Percentiles rank a stretch among this genome's conserved stretches.
Evolutionary conservation across 2,329 filamentous ascomycete genomes (phyloP).

Genomic region (Ascomycota sp.): DNA sequence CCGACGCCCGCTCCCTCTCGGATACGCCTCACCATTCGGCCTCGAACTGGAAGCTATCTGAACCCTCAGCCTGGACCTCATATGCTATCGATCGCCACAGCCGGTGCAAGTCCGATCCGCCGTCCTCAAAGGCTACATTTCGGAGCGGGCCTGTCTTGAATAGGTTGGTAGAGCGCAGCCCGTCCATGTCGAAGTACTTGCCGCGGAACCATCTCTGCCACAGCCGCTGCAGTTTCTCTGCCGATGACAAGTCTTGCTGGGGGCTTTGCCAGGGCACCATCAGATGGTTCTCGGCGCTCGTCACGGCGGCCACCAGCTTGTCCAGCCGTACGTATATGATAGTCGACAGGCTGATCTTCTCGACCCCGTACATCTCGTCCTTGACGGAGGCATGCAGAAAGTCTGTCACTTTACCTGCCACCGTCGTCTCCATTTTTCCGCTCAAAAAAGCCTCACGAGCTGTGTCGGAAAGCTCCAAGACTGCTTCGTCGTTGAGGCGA

Average conservation of each 20-base stretch:
- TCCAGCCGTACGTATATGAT: conserved; percentile 19
- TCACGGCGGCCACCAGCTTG: conserved; percentile 22
- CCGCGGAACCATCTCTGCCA: conserved; percentile 24
- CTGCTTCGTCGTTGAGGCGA: too few relatives aligned
- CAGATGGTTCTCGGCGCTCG: conserved; percentile 11
- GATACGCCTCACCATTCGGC: conserved; percentile 24
- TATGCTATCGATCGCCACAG: conserved; percentile 17
- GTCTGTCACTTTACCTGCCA: conserved; percentile 14
- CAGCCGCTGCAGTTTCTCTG: conserved; percentile 17
- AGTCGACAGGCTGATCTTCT: conserved; percentile 16
- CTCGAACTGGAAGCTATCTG: conserved; percentile 21
- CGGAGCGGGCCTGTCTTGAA: conserved; percentile 17
- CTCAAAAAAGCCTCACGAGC: too few relatives aligned
- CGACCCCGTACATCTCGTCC: conserved; percentile 15
- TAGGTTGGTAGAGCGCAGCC: conserved; percentile 17
- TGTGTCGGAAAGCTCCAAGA: too few relatives aligned
- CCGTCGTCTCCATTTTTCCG: conserved; percentile 5
- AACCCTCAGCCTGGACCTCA: conserved; percentile 17
- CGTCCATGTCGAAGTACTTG: conserved; percentile 24
- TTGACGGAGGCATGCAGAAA: conserved; percentile 18
- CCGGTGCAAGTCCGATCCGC: conserved; percentile 9
- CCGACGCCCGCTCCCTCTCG: too few relatives aligned
- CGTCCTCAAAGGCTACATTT: conserved; percentile 18
- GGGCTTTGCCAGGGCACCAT: conserved; percentile 10
- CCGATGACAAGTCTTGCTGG: conserved; percentile 14